phyloP scores from a whole-genome alignment of 768 basidiomycete species.

The Lactarius pseudohatsudake region DNA sequence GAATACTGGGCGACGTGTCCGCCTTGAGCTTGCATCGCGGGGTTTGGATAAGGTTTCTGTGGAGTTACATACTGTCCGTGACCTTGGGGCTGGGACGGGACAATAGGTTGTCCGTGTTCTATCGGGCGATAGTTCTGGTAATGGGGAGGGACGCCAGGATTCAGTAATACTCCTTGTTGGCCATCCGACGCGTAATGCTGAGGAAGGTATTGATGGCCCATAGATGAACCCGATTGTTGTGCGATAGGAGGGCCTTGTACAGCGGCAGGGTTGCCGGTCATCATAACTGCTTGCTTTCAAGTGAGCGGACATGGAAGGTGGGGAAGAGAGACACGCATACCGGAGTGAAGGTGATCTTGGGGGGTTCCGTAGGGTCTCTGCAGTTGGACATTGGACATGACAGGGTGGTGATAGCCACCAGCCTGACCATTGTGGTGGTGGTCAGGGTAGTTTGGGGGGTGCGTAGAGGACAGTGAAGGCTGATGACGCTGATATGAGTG shows the following conservation, averaged over 20 bases:
- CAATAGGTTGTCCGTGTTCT: conserved; percentile 26
- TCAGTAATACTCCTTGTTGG: conserved; percentile 20
- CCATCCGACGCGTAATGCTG: conserved; percentile 21
- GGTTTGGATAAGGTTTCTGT: conserved; percentile 23
- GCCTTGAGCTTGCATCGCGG: conserved; percentile 19
- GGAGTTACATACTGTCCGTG: conserved; percentile 2
- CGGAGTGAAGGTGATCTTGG: conserved; percentile 17
- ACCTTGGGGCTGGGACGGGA: conserved; percentile 24
- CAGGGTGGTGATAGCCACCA: conserved; percentile 11
- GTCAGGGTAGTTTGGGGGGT: conserved; percentile 13
- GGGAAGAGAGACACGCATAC: not conserved
- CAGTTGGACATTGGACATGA: conserved; percentile 8
- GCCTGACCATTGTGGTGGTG: conserved; percentile 15
- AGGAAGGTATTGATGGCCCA: conserved; percentile 14
- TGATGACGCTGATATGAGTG: conserved; percentile 24
- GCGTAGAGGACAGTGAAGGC: conserved; percentile 11
- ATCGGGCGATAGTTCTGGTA: conserved; percentile 26
- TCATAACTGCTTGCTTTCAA: conserved; percentile 1
- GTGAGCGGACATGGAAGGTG: conserved; percentile 6
- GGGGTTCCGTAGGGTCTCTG: conserved; percentile 21
- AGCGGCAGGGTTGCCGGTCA: conserved; percentile 5
- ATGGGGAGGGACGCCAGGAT: conserved; percentile 26
- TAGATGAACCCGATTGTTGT: conserved; percentile 23
- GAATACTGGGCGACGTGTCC: conserved; percentile 22
- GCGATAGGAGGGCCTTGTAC: conserved; percentile 14